A percentile compares a stretch with the other conserved stretches of the same genome.
Conservation (phyloP, 208 protist genomes). For the Blechomonas ayalai region DNA sequence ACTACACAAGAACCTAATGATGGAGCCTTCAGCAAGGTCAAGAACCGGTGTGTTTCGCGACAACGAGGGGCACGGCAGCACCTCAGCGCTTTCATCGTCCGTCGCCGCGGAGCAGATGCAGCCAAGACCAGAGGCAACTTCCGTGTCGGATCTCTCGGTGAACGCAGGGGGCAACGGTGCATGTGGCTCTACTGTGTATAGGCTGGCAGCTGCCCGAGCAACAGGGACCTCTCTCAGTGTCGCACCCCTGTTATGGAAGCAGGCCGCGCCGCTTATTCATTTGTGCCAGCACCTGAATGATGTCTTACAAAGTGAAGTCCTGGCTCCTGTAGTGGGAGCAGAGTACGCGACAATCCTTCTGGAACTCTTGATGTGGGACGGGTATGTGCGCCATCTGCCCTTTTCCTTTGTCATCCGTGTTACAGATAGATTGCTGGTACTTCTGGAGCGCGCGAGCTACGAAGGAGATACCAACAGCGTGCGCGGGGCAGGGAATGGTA, state of each 20-base stretch:
- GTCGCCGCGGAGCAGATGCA: neutral
- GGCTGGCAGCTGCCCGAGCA: no score
- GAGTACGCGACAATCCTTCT: constrained; percentile 55
- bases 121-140: neutral
- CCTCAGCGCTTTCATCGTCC: no score
- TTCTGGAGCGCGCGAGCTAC: constrained; percentile 48
- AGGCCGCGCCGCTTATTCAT: constrained; percentile 35
- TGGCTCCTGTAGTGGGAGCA: constrained; percentile 34
- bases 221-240: constrained; percentile 20
- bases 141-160: neutral
- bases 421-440: constrained; percentile 18
- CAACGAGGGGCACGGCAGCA: no score
- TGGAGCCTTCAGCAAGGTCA: no score
- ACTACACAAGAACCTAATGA: constrained; percentile 31
- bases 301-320: constrained; percentile 52
- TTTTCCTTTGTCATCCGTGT: constrained; percentile 24
- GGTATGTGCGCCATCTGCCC: constrained; percentile 44
- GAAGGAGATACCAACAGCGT: no score
- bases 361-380: constrained; percentile 32
- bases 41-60: no score
- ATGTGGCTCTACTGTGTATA: neutral
- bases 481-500: no score
- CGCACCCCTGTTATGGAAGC: constrained; percentile 70
- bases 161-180: neutral
- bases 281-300: constrained; percentile 55